Percentiles rank a stretch among this genome's conserved stretches.
phyloP scores from a whole-genome alignment of 768 basidiomycete genomes.

The Kwoniella bestiolae region DNA sequence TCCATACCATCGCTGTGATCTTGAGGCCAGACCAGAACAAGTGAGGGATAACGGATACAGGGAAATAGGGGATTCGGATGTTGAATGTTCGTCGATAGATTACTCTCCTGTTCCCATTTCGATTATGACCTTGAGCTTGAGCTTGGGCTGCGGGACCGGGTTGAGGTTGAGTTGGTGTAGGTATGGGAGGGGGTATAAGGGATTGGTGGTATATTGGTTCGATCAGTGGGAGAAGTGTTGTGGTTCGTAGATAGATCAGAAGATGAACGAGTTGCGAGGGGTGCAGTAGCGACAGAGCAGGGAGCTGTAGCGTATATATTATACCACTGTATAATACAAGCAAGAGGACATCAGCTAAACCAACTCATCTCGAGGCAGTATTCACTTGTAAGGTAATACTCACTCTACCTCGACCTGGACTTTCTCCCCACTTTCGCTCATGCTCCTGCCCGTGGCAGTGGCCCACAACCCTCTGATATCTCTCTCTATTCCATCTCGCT shows the following conservation, averaged over 20 bases:
- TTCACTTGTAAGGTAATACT: no score
- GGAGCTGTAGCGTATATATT: slow-evolving; percentile 33
- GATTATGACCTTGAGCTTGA: background rate
- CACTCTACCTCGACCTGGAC: slow-evolving; percentile 47
- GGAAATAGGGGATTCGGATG: slow-evolving; percentile 21
- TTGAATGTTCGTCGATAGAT: slow-evolving; percentile 27
- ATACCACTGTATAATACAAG: slow-evolving; percentile 26
- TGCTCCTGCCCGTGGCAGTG: slow-evolving; percentile 24
- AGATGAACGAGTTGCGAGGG: slow-evolving; percentile 36
- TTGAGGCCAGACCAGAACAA: slow-evolving; percentile 36
- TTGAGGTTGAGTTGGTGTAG: background rate
- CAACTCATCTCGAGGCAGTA: no score
- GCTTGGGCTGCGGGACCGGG: slow-evolving; percentile 5
- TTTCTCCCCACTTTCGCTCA: slow-evolving; percentile 29
- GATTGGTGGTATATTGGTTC: slow-evolving; percentile 17
- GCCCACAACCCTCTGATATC: slow-evolving; percentile 35
- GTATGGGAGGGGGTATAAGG: slow-evolving; percentile 3
- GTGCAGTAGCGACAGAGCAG: slow-evolving; percentile 25
- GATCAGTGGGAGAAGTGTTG: slow-evolving; percentile 33
- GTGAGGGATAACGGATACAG: slow-evolving; percentile 22
- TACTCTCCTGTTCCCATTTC: slow-evolving; percentile 11
- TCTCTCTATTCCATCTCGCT: slow-evolving; percentile 11
- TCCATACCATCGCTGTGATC: slow-evolving; percentile 42
- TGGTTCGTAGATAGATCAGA: slow-evolving; percentile 37
- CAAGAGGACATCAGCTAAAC: background rate